Evolutionary conservation across 2,329 filamentous ascomycete species (phyloP), one percentile per base, ranked within the genome.

Genomic region (Calonectria hongkongensis): DNA sequence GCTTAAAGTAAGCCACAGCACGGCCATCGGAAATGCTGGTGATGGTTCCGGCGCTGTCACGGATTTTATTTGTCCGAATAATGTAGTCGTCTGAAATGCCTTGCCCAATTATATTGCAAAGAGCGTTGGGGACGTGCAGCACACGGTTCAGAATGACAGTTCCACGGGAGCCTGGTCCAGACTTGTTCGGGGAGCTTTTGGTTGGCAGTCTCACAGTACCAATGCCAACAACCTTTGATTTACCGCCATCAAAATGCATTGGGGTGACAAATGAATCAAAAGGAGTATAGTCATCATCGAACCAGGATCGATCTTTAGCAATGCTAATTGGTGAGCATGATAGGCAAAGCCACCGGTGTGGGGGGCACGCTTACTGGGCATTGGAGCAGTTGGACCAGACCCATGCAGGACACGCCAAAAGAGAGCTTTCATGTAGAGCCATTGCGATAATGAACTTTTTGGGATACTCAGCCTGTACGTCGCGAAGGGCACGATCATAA

Each of bases 101-200:
- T 9, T 8, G 15, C 8, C 72, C 72, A 16, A 74, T 39, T 8
- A 74, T 50, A 36, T 72, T 72, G 45, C 68, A 74, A 45, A 50
- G 6, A 13, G 21, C 12, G 27, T 15, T 7, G 10, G 72, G 72
- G 21, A 45, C 51, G 27, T 72, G 54, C 36, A 74, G 16, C 2
- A 74, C 86, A 82, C 13, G 75, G 75, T 16, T 66, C n/a, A 51
- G 62, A 15, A 10, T 30, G 27, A 68, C 8, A 12, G 39, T 54
- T n/a, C 48, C 47, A 18, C 65, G 73, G 2, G 48, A 71, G 6
- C 36, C 3, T 2, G 56, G 64, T 7, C 71, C 71, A 33, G 54
- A 36, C 45, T 13, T 45, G 7, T 41, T 48, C 1, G 62, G 62
- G 1, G 58, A 69, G 21, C 8, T 48, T 45, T 71, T 73, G n/a